Evolutionary conservation across 2,329 filamentous ascomycete genomes (phyloP).

Genomic region (Pyrenophora teres): DNA sequence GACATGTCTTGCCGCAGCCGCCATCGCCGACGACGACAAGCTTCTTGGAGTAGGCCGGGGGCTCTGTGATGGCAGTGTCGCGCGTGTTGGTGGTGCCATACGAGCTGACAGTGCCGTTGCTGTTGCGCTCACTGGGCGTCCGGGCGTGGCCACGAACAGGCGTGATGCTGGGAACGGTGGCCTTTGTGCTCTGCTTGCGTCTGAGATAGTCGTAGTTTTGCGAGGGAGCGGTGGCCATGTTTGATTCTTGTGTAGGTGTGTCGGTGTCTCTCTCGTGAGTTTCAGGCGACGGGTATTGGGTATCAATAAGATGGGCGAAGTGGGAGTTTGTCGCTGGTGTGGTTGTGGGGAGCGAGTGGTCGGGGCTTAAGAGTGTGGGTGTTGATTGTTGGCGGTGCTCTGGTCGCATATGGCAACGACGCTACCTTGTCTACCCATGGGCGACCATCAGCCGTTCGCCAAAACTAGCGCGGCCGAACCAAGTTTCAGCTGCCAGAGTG

Average conservation of each 20-base stretch:
- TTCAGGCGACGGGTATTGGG: constrained; percentile 3
- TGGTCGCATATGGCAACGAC: constrained; percentile 26
- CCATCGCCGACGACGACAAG: constrained; percentile 98
- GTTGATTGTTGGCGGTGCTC: constrained; percentile 23
- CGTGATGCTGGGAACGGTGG: constrained; percentile 35
- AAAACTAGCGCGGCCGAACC: constrained; percentile 7
- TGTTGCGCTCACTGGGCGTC: constrained; percentile 68
- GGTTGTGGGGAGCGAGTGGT: constrained; percentile 17
- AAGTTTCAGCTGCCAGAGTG: neutral
- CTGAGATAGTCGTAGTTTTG: constrained; percentile 62
- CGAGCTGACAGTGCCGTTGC: constrained; percentile 89
- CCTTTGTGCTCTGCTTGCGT: constrained; percentile 59
- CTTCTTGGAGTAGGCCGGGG: constrained; percentile 95
- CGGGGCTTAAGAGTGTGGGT: constrained; percentile 22
- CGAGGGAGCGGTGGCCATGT: constrained; percentile 38
- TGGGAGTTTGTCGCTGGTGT: constrained; percentile 11
- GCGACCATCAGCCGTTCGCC: constrained; percentile 11
- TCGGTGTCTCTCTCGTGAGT: constrained; percentile 1
- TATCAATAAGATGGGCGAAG: constrained; percentile 39
- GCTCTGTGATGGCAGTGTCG: constrained; percentile 87
- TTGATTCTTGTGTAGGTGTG: constrained; percentile 3
- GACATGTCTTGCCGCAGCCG: constrained; percentile 97
- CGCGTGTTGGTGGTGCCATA: constrained; percentile 75
- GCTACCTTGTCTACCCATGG: constrained; percentile 9
- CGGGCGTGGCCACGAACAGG: constrained; percentile 52